A percentile compares a stretch with the other conserved stretches of the same genome.
phyloP scores from a whole-genome alignment of 2,329 filamentous ascomycete species.

The Colletotrichum cereale region DNA sequence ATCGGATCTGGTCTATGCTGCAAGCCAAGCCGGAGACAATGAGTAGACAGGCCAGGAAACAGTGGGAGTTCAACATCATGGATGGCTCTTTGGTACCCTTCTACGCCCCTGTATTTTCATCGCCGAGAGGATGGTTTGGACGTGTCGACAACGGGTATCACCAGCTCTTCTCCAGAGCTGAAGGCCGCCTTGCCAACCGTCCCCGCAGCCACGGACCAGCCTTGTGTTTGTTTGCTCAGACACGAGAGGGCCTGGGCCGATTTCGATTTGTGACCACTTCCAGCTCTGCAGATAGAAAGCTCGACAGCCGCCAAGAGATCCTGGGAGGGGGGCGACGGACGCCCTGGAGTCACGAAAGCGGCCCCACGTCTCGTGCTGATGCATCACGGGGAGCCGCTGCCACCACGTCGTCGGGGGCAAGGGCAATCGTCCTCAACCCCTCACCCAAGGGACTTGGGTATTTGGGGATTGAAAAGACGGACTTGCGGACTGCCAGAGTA shows the following conservation, averaged over 20 bases:
- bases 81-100: neutral
- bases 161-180: neutral
- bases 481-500: slow-evolving; percentile 7
- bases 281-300: neutral
- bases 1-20: neutral
- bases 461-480: neutral
- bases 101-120: neutral
- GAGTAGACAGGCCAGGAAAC: neutral
- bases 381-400: neutral
- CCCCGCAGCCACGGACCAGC: slow-evolving; percentile 14
- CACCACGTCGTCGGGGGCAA: neutral
- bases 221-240: neutral
- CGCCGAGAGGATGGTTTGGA: neutral
- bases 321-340: neutral
- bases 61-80: neutral
- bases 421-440: neutral
- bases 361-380: neutral
- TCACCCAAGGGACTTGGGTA: neutral
- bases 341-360: neutral
- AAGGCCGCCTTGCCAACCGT: neutral
- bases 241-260: neutral
- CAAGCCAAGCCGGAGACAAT: neutral
- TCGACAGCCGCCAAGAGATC: neutral
- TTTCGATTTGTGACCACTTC: neutral
- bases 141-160: neutral